Evolutionary conservation across 371 early-diverging fungal genomes (phyloP), one percentile per base, ranked within the genome.

Genomic region (Batrachochytrium dendrobatidis): DNA sequence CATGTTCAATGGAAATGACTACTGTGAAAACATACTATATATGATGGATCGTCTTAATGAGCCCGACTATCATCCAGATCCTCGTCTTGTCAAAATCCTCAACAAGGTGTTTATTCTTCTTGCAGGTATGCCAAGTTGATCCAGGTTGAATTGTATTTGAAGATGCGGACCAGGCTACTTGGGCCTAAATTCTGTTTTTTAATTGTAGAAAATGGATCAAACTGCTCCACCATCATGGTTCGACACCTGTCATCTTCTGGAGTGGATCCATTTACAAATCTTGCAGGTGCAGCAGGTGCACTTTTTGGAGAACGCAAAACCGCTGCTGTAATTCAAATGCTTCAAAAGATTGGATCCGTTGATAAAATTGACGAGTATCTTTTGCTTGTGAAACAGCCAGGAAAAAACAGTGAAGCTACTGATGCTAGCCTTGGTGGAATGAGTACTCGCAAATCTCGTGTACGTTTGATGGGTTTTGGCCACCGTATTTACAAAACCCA

Each of bases 161-260:
- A 15, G 35, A 8, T 55, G 53, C 17, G 44, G 17, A 10, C 24
- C 29, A 24, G 44, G 18, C 46, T 17, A 7, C 3, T 3, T n/a
- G 17, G 20, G 12, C 48, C 25, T 59, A 18, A 8, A 26, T n/a
- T 18, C 20, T 34, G 20, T 34, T 6, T 18, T 2, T 22, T 20
- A 26, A 28, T 15, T 33, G 18, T 25, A 54, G 62, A 62, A 34
- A 46, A 55, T 52, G 77, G 62, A 22, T 50, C 50, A 20, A 67
- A 67, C 67, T 84, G 83, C 66, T 78, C 80, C 12, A 82, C 84
- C 6, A 80, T 81, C 25, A 74, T 80, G 17, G 83, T 84, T 81
- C 70, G 84, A 45, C 83, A 84, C 60, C 66, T 83, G 32, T 75
- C 75, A 1, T 77, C 79, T 10, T 65, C 70, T 25, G 69, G 69